These are phyloP conservation scores for Metschnikowia orientalis DNA, from an alignment of 805 yeast genomes.

Conservation along the genomic window DNA sequence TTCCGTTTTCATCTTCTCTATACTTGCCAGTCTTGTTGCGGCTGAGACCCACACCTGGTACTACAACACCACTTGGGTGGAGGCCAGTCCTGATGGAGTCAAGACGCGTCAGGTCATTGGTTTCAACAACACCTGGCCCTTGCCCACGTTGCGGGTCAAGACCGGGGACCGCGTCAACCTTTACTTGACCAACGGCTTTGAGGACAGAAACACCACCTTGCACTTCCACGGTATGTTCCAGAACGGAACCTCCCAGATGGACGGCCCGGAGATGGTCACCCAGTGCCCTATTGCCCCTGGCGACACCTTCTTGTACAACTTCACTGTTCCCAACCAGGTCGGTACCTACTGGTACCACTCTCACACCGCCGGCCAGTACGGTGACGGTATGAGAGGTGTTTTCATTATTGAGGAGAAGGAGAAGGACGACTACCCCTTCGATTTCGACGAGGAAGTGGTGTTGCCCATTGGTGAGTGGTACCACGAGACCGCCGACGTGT, in stretches of 20 bases:
- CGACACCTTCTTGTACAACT: conserved; percentile 72
- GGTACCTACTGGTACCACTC: conserved; percentile 99
- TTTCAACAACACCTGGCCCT: conserved; percentile 73
- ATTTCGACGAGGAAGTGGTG: conserved; percentile 74
- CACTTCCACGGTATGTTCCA: conserved; percentile 96
- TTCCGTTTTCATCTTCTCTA: conserved; percentile 17
- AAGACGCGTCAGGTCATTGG: conserved; percentile 56
- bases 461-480: conserved; percentile 85
- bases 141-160: conserved; percentile 75
- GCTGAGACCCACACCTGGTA: conserved; percentile 58
- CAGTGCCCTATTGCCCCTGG: conserved; percentile 93
- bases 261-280: conserved; percentile 83
- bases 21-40: conserved; percentile 18
- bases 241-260: conserved; percentile 71
- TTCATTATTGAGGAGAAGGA: conserved; percentile 62
- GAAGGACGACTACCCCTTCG: conserved; percentile 55
- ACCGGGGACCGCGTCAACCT: conserved; percentile 76
- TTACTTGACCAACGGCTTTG: conserved; percentile 71
- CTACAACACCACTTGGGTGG: conserved; percentile 63
- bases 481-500: conserved; percentile 53
- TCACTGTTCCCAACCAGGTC: conserved; percentile 75
- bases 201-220: conserved; percentile 60
- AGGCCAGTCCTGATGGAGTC: conserved; percentile 66
- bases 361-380: conserved; percentile 83
- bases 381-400: conserved; percentile 86